phyloP scores from a whole-genome alignment of 495 filamentous ascomycete genomes.

The Podospora bellae-mahoneyi region DNA sequence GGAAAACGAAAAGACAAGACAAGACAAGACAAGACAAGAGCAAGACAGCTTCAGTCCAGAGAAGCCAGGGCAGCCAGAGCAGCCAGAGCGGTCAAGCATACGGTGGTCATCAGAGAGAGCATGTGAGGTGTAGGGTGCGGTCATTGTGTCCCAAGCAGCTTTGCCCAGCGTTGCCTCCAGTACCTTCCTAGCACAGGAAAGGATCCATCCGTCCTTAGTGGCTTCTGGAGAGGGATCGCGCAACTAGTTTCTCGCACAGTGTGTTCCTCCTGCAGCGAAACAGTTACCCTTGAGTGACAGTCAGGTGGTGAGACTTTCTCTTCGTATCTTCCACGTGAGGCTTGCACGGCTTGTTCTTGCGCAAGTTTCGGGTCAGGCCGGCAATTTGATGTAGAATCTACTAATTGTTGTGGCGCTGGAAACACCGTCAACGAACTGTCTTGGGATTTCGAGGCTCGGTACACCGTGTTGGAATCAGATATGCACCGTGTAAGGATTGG shows the following conservation, averaged over 20 bases:
- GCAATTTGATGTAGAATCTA: not conserved
- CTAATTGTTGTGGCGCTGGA: not conserved
- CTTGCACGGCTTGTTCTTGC: not conserved
- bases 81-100: not conserved
- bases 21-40: no score
- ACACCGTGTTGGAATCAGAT: not conserved
- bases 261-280: conserved; percentile 2
- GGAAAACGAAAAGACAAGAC: not conserved
- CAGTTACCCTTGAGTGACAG: not conserved
- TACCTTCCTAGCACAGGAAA: not conserved
- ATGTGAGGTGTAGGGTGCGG: not conserved
- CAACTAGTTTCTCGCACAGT: not conserved
- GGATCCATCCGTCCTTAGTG: conserved; percentile 9
- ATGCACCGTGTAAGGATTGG: not conserved
- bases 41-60: not conserved
- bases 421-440: not conserved
- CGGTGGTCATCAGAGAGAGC: not conserved
- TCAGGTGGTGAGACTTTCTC: not conserved
- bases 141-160: not conserved
- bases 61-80: no score
- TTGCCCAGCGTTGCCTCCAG: no score
- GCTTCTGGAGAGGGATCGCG: conserved; percentile 5
- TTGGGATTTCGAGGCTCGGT: not conserved
- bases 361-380: not conserved
- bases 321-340: not conserved